Conservation (phyloP, 2,329 filamentous ascomycete genomes). For the Aspergillus aculeatinus region DNA sequence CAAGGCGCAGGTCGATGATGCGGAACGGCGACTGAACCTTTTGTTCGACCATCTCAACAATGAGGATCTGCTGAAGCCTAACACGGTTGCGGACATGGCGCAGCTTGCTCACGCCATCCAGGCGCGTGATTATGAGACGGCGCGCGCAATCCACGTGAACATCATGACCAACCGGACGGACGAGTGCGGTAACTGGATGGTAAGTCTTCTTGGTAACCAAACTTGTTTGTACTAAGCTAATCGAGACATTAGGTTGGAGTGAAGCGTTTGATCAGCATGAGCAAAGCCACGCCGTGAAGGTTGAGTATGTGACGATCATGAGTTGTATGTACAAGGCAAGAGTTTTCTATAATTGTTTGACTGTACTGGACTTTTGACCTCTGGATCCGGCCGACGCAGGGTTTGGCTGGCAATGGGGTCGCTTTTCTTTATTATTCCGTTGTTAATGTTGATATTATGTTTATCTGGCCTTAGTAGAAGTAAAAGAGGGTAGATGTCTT, state of each 20-base stretch:
- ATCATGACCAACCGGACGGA: conserved; percentile 75
- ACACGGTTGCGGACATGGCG: conserved; percentile 56
- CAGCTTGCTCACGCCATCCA: conserved; percentile 63
- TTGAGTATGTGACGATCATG: conserved; percentile 8
- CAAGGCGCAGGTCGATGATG: conserved; percentile 85
- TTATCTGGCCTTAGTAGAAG: background rate
- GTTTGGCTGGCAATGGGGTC: background rate
- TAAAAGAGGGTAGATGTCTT: background rate
- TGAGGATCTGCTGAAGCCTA: conserved; percentile 78
- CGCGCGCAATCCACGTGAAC: conserved; percentile 68
- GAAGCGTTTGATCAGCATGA: conserved; percentile 76
- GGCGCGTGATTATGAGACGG: conserved; percentile 66
- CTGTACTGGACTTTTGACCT: background rate
- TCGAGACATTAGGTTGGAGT: conserved; percentile 61
- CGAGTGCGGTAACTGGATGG: conserved; percentile 85
- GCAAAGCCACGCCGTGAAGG: conserved; percentile 66
- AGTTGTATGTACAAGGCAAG: conserved; percentile 14
- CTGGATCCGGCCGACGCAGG: background rate
- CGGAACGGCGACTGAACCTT: conserved; percentile 85
- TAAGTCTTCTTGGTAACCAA: conserved; percentile 48
- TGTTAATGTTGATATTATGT: conserved; percentile 20
- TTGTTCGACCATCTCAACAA: conserved; percentile 99
- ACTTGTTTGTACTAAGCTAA: background rate
- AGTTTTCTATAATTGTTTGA: conserved; percentile 3
- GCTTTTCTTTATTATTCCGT: conserved; percentile 11